phyloP scores from a whole-genome alignment of 2,329 filamentous ascomycete genomes.

The Xylariaceae sp. region DNA sequence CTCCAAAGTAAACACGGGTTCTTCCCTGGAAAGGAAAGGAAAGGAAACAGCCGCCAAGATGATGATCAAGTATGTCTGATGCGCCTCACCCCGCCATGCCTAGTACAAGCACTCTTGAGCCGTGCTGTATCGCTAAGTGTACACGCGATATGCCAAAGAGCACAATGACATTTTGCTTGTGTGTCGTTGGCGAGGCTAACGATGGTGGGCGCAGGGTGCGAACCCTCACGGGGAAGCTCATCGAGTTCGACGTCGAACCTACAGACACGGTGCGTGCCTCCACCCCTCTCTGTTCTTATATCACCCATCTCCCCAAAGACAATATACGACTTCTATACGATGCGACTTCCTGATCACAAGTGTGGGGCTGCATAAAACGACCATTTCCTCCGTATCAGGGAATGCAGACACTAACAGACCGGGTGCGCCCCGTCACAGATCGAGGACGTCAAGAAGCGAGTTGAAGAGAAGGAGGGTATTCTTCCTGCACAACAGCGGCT shows the following conservation, averaged over 20 bases:
- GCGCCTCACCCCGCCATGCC: slow-evolving; percentile 17
- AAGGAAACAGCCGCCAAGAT: slow-evolving; percentile 34
- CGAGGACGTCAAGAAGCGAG: slow-evolving; percentile 95
- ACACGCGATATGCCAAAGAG: background rate
- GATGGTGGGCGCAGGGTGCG: slow-evolving; percentile 72
- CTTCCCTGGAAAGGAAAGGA: background rate
- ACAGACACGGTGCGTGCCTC: slow-evolving; percentile 77
- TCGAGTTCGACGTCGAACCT: slow-evolving; percentile 95
- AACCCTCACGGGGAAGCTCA: slow-evolving; percentile 97
- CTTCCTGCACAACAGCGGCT: slow-evolving; percentile 95
- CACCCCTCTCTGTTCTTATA: background rate
- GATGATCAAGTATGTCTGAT: slow-evolving; percentile 38
- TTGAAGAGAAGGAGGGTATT: slow-evolving; percentile 99
- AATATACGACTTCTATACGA: no score
- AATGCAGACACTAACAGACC: slow-evolving; percentile 2
- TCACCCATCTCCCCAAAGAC: background rate
- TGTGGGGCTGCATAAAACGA: no score
- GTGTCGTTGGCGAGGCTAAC: slow-evolving; percentile 7
- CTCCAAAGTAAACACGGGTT: background rate
- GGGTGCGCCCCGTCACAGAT: slow-evolving; percentile 61
- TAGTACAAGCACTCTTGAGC: no score
- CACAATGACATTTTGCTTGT: background rate
- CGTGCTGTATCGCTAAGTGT: background rate
- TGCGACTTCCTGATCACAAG: no score
- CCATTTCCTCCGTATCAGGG: no score